Evolutionary conservation across 1,284 basidiomycete species (phyloP), one percentile per base, ranked within the genome.

Genomic region (Somion occarium): DNA sequence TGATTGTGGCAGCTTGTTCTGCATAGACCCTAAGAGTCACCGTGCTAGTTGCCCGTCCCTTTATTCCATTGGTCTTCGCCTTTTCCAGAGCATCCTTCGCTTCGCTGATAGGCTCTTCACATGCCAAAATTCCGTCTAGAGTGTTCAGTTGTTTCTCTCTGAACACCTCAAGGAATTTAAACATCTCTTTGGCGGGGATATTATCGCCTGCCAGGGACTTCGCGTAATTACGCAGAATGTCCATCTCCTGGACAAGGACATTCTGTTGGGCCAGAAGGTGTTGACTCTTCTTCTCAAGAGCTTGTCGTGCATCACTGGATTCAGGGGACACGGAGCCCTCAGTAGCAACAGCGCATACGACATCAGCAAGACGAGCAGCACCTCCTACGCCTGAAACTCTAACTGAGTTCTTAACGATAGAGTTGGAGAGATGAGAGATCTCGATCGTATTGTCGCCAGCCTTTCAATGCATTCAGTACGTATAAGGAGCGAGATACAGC

Each of bases 361-460:
- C 73, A 61, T 79, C 78, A 51, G 73, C 72, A 9, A 82, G 65
- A 49, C 74, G 73, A 3, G 73, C 72, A 26, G 70, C 53, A 1
- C 51, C 63, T 20, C 68, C 70, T 18, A 79, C 63, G 5, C 74
- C 75, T 44, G 73, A 73, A 15, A 81, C 70, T 26, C 79, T 69
- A 27, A 75, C 69, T 19, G 76, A 77, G 12, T 78, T 67, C 0
- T 69, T 69, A 53, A 79, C 76, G 47, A 80, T 73, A 27, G 63
- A 66, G 55, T 71, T 71, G 5, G 79, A 68, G 11, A 83, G 68
- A 38, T 69, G 69, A 23, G 56, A 65, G 39, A 82, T 75, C 47
- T 72, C 65, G 45, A 82, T 57, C 55, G 74, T 73, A 55, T 74
- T 81, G 48, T 71, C 71, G 1, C 79, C 80, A 51, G 66, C 65